Evolutionary conservation across 2,329 filamentous ascomycete genomes (phyloP), one percentile per base, ranked within the genome.

Genomic region (Leptographium lundbergii): DNA sequence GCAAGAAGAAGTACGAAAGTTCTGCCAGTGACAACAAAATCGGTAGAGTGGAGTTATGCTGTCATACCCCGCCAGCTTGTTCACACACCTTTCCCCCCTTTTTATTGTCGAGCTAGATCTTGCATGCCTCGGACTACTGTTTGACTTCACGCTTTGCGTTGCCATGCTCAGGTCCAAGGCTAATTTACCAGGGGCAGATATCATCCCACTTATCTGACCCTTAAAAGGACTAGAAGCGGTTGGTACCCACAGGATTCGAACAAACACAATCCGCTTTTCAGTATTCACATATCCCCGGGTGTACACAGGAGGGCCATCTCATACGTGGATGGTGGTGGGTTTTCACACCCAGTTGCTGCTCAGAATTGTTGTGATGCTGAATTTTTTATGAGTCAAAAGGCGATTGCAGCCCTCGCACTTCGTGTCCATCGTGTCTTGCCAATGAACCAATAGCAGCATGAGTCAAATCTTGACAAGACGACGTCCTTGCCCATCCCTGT

Each of bases 391-490:
- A 42, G 17, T 42, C 14, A 6, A 17, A 42, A 19, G 39, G 39
- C 39, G 2, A 6, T 17, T 42, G 36, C 10, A 39, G 13, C 34
- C 34, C 27, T 29, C 27, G 19, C 42, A 45, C 19, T 45, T 45
- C 42, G 42, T 45, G 19, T 19, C 42, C 17, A 45, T 6, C 17
- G 7, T 45, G 42, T 17, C 42, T 5, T n/a, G 42, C 19, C 17
- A 9, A 3, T 6, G 19, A 17, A 22, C 17, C 5, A 7, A 22
- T n/a, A 19, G 14, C 2, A 45, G 1, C 7, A 9, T n/a, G 42
- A 17, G 14, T 61, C 36, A 63, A 5, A 63, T 42, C 50, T 63
- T 63, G 36, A 58, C 1, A 11, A 22, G 45, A 4, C 60, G 54
- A 7, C 60, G 53, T 3, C 60, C 60, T 6, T 45, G 6, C 9